Percentiles rank a stretch among this genome's conserved stretches.
Evolutionary conservation across 2,329 filamentous ascomycete species (phyloP).

Genomic region (Pseudogymnoascus sp.): DNA sequence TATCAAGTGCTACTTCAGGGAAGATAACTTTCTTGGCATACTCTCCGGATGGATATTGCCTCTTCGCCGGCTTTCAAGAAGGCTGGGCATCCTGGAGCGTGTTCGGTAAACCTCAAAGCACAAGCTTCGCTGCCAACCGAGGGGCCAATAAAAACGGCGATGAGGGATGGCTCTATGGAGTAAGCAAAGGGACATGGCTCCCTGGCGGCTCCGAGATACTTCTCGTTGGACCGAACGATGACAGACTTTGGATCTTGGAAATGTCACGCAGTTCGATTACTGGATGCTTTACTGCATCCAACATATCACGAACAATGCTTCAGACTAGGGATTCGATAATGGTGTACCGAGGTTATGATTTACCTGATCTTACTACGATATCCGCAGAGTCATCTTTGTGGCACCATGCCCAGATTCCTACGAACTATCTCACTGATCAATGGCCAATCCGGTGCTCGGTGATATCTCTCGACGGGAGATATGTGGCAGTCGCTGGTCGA

Average conservation of each 20-base stretch:
- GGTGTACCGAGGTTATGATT: slow-evolving; percentile 87
- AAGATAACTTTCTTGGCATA: slow-evolving; percentile 69
- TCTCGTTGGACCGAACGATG: slow-evolving; percentile 61
- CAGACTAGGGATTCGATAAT: slow-evolving; percentile 85
- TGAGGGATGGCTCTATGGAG: slow-evolving; percentile 78
- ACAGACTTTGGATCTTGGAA: slow-evolving; percentile 79
- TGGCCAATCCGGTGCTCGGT: slow-evolving; percentile 88
- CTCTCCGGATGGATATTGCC: slow-evolving; percentile 91
- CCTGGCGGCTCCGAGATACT: slow-evolving; percentile 82
- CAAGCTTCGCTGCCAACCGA: slow-evolving; percentile 69
- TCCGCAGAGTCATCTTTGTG: slow-evolving; percentile 90
- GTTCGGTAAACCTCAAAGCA: slow-evolving; percentile 82
- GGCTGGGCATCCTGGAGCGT: slow-evolving; percentile 98
- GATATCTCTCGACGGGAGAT: slow-evolving; percentile 85
- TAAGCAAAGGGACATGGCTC: slow-evolving; percentile 75
- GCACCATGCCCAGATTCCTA: slow-evolving; percentile 84
- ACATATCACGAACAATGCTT: slow-evolving; percentile 80
- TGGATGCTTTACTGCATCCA: slow-evolving; percentile 84
- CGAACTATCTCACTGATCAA: slow-evolving; percentile 78
- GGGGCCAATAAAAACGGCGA: slow-evolving; percentile 57
- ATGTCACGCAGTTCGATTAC: slow-evolving; percentile 92
- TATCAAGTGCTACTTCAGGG: slow-evolving; percentile 62
- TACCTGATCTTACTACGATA: slow-evolving; percentile 83
- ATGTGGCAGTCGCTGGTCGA: slow-evolving; percentile 90
- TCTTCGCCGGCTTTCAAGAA: slow-evolving; percentile 86